Base-by-base conservation (phyloP, 805 yeast species). In the Lipomyces yamanashiensis region DNA sequence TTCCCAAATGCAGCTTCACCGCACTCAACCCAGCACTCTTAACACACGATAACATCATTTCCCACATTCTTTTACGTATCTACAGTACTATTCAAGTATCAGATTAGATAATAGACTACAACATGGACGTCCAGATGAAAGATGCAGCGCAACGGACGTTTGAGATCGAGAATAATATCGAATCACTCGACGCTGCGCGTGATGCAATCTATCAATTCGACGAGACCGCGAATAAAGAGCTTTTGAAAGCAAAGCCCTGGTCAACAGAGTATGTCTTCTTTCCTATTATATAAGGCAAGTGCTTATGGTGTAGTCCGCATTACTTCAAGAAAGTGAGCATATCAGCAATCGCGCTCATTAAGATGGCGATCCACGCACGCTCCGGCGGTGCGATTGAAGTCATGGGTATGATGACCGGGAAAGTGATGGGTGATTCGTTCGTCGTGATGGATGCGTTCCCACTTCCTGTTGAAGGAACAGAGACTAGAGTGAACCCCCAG, bases 401-500 rank as follows among this genome's bases (percentile, higher is more conserved):
- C 6, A 93, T 93, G 98, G 99, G 98, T 4, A 89, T 92, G 89
- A 80, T 93, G 74, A 84, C 92, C 0, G 98, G 99, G 0, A 85
- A 85, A 69, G 82, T 89, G 9, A 77, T 83, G 13, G 80, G 79
- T 6, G 76, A 79, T 19, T 76, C 81, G 28, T 82, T 92, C 63
- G 81, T 88, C 1, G 88, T 95, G 1, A 81, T 86, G 80, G 97
- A 93, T 74, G 87, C 87, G 9, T 93, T 88, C 74, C 87, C 92
- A 13, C 77, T 95, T 44, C 98, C 98, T 0, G 98, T 93, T 1
- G 93, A 90, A 74, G 98, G 98, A 0, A 92, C 98, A 0, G 98
- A 95, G 74, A 90, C 97, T 0, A 76, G 98, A 55, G 99, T 93
- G 40, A 95, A 95, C 75, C 98, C 98, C 0, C 92, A 89, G 72